Evolutionary conservation across 441 rosid genomes (phyloP), one percentile per base, ranked within the genome.

Genomic region (Gossypium trilobum): DNA sequence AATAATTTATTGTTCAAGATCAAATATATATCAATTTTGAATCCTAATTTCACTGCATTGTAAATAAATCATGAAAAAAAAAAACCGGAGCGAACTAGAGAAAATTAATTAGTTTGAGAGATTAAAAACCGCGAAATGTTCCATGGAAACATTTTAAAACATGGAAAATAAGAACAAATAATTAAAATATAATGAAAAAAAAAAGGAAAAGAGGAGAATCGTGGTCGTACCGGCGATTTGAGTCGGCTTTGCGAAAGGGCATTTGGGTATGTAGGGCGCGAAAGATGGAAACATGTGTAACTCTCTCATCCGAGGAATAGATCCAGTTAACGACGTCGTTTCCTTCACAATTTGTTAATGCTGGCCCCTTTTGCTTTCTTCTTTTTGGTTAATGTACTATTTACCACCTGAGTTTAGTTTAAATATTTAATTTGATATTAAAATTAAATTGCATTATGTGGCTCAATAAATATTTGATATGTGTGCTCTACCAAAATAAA

Each of bases 281-380:
- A 46, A 33, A 22, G 23, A 22, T 29, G 16, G 55, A 62, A 19
- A 17, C 2, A 5, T 59, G 25, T 3, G 58, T 10, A 25, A 25
- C 31, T 16, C 48, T 33, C 1, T 33, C 19, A 19, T 8, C 17
- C 19, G 33, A 33, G 39, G 39, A 13, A 1, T 13, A 11, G 68
- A 64, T 19, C n/a, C 14, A 2, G 3, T 13, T 27, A 44, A 71
- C 74, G 74, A 16, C 74, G 74, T 71, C 74, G 70, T 65, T 46
- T 16, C 46, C 13, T 19, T 2, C 11, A 19, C 1, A 11, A 19
- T 9, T n/a, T 51, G 19, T 51, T 51, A n/a, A 51, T 51, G 9
- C 55, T 14, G 16, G 4, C 0, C 6, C 20, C 55, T 14, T 16
- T 51, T 4, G 42, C 10, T 36, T 36, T 36, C 42, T 36, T 7